phyloP scores from a whole-genome alignment of 1,284 basidiomycete species.

The Ceratobasidium sp. region DNA sequence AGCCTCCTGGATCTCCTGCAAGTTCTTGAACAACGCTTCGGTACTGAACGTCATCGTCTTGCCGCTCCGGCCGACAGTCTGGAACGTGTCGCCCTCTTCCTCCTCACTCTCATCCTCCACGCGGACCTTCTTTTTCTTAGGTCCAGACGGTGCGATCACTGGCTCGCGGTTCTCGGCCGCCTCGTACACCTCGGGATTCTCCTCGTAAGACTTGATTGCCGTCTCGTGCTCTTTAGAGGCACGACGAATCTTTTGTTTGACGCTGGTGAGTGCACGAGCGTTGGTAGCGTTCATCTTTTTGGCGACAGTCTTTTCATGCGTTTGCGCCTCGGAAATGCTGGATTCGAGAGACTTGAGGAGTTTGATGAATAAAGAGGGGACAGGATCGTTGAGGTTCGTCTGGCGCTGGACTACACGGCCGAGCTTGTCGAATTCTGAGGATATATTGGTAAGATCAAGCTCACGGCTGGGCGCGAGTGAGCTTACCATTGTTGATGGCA shows the following conservation, averaged over 20 bases:
- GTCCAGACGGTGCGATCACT: slow-evolving; percentile 59
- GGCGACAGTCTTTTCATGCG: slow-evolving; percentile 79
- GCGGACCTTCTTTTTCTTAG: slow-evolving; percentile 59
- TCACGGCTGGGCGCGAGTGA: not conserved
- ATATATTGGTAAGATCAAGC: slow-evolving; percentile 33
- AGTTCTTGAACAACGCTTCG: slow-evolving; percentile 93
- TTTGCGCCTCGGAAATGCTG: slow-evolving; percentile 76
- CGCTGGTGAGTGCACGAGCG: slow-evolving; percentile 92
- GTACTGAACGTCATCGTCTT: slow-evolving; percentile 85
- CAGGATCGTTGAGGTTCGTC: slow-evolving; percentile 85
- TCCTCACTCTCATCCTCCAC: slow-evolving; percentile 58
- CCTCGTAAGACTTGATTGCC: slow-evolving; percentile 81
- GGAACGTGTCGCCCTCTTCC: slow-evolving; percentile 78
- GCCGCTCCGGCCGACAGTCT: slow-evolving; percentile 91
- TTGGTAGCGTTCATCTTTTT: slow-evolving; percentile 98
- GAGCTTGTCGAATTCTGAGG: slow-evolving; percentile 94
- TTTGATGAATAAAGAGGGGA: slow-evolving; percentile 89
- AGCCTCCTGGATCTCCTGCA: slow-evolving; percentile 92
- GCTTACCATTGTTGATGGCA: slow-evolving; percentile 83
- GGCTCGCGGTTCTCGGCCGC: slow-evolving; percentile 69
- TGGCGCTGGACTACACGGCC: slow-evolving; percentile 90
- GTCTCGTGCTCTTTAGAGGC: slow-evolving; percentile 88
- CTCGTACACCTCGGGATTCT: slow-evolving; percentile 91
- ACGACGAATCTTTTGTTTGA: slow-evolving; percentile 98
- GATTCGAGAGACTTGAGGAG: slow-evolving; percentile 81